Evolutionary conservation across 129 eudicot genomes (phyloP).

Genomic region (Oenanthe sinensis): DNA sequence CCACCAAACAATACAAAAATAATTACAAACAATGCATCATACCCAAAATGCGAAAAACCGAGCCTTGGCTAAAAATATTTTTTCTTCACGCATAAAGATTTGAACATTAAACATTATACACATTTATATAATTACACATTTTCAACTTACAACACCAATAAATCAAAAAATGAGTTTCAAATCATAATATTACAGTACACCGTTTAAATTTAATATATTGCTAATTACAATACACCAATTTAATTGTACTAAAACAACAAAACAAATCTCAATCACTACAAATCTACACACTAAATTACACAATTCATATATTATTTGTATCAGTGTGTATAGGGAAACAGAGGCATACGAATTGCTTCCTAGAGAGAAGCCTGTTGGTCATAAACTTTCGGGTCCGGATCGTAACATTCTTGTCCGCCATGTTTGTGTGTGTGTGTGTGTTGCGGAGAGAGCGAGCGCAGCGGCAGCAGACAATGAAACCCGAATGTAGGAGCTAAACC

Average conservation of each 20-base stretch:
- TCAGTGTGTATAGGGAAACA: background rate
- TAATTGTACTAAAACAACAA: background rate
- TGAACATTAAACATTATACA: too few species aligned
- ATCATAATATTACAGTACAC: too few species aligned
- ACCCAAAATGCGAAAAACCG: too few species aligned
- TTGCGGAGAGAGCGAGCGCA: background rate
- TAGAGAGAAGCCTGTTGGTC: conserved; percentile 1
- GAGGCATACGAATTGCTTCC: background rate
- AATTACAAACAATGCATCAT: background rate
- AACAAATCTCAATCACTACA: background rate
- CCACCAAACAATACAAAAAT: background rate
- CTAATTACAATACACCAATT: background rate
- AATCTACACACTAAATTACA: background rate
- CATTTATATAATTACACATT: background rate
- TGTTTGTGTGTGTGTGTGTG: background rate
- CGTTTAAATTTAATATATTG: too few species aligned
- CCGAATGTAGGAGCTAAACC: background rate
- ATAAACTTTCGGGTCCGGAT: background rate
- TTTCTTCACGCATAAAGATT: too few species aligned
- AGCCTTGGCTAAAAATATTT: too few species aligned
- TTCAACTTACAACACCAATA: background rate
- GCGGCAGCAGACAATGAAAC: background rate
- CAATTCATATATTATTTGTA: too few species aligned
- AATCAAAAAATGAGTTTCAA: too few species aligned
- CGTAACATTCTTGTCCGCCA: background rate